Evolutionary conservation across 768 basidiomycete genomes (phyloP), one percentile per base, ranked within the genome.

Genomic region (Fibroporia radiculosa): DNA sequence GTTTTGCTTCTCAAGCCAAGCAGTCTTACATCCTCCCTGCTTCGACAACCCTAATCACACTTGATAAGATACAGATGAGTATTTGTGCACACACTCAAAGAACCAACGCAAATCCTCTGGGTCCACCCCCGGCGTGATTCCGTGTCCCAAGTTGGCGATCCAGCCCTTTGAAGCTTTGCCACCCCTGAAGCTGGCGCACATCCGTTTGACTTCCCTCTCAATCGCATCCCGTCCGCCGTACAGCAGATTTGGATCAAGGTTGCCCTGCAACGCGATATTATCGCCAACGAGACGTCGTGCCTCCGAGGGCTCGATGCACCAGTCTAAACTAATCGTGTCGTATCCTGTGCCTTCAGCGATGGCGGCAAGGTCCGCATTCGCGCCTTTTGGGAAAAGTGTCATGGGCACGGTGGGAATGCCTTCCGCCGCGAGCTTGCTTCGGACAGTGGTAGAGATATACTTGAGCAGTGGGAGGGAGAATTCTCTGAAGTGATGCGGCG

Each of bases 61-160:
- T 19, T 35, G 10, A 19, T 35, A 35, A 35, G 34, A 35, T 19
- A 19, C 16, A 7, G 34, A 58, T 2, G 89, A 91, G 58, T 90
- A 87, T 57, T 82, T 89, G 57, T 84, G 87, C 38, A 92, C 74
- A 57, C 91, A 93, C 62, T 95, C 77, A 50, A 95, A 78, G 71
- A 95, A 96, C 79, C 82, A 95, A 45, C 73, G 71, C 62, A 96
- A 69, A 62, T 96, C 90, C 44, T 97, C 93, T 18, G 95, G 92
- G 61, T 96, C 81, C 12, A 98, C 93, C 20, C 81, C 86, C 10
- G 96, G 96, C 3, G 93, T 96, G 55, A 99, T 93, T 4, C 96
- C 96, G 60, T 98, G 96, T 0, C 96, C 96, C 18, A 99, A 68
- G 66, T 98, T 98, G 7, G 88, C 87, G 57, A 98, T 97, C 92